Base-by-base conservation (phyloP, 768 basidiomycete genomes). In the Grammothele lineata region DNA sequence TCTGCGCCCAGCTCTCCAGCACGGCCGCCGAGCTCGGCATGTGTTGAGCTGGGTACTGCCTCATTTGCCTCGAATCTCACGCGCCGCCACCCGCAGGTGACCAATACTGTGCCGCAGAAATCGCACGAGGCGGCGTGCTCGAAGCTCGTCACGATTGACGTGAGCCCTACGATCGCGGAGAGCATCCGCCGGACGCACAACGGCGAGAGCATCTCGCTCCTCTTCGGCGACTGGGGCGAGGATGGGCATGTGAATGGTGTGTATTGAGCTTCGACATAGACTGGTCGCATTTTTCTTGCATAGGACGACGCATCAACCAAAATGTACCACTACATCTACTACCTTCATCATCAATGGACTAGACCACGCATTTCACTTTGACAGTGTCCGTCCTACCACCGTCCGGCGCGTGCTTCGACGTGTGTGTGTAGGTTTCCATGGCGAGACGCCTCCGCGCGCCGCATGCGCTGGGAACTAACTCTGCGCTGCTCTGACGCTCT, bases 161-260 rank as follows among this genome's bases (percentile, higher is more conserved):
- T 98, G 59, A 88, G 85, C 61, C 80, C 90, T 22, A 91, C 89
- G 30, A 83, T 99, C 55, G 89, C 96, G 5, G 96, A 99, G 72
- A 92, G 90, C 56, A 96, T 99, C 45, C 84, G 96, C 34, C 76
- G 95, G 50, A 93, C 90, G 3, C 92, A 94, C 65, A 94, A 94
- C 51, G 92, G 92, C 47, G 92, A 94, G 69, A 92, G 89, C 52
- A 92, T 94, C 59, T 90, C 87, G 53, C 63, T 92, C 27, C 70
- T 94, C 10, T 93, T 94, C 56, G 87, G 86, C 33, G 90, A 91
- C 58, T 89, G 85, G 83, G 73, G 83, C 21, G 83, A 84, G 40
- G 62, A 55, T 14, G 59, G 57, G 37, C 57, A 62, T 34, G 50
- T 57, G 35, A 54, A 54, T 30, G 55, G 55, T 25, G 42, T 50